Evolutionary conservation across 1,284 basidiomycete species (phyloP), one percentile per base, ranked within the genome.

Genomic region (Ganoderma resinaceum): DNA sequence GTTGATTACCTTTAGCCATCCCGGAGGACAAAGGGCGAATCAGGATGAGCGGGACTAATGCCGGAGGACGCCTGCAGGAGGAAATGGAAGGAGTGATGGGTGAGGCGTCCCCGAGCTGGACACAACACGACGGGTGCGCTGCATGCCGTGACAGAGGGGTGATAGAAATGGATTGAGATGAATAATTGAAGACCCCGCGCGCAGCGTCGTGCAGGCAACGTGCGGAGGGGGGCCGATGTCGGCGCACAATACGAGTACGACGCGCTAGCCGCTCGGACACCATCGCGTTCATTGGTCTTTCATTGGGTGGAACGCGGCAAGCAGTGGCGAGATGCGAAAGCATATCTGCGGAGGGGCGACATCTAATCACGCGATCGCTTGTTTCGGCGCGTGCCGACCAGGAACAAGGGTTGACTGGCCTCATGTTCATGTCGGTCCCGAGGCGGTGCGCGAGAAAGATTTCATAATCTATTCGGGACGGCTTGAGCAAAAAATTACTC

Each of bases 1-100:
- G 43, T n/a, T 67, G 65, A 68, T 66, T 70, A 53, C 49, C 59
- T 69, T 66, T 70, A 69, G 67, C 65, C 67, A 69, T 72, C 67
- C 61, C 57, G 65, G 69, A 38, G 58, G 58, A 26, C 6, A n/a
- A 29, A 35, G 69, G 52, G 58, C 68, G 65, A 64, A 68, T 49
- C 61, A 49, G 65, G 65, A 55, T 42, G 60, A 43, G 37, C 20
- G 62, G 40, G 29, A 55, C 60, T 62, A 64, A 52, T 60, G 26
- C 66, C 63, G 63, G 65, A 46, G 61, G 61, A 33, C 46, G 64
- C 33, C 62, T 38, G 33, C 33, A 37, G 58, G 40, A 42, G 53
- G 60, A 62, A 63, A 55, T 31, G 64, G 59, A 59, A 33, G 61
- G 53, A 42, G n/a, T 46, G 52, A 62, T 37, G 53, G 29, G 43